Evolutionary conservation across 257 asterid species (phyloP).

Genomic region (Solanum virginianum): DNA sequence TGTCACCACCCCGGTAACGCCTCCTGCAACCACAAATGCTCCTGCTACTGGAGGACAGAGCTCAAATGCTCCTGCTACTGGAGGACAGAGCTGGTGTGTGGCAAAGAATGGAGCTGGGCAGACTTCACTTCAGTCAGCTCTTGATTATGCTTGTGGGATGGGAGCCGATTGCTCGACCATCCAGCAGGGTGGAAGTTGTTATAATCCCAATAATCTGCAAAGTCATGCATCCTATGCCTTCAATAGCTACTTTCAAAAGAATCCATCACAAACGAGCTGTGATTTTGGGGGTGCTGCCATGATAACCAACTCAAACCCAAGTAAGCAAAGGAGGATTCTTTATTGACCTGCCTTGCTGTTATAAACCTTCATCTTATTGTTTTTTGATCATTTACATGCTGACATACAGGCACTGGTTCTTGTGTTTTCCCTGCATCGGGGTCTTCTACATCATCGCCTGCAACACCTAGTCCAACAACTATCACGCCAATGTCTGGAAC

Average conservation of each 20-base stretch:
- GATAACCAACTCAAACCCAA: conserved; percentile 61
- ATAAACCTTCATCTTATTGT: not conserved
- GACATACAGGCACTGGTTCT: conserved; percentile 62
- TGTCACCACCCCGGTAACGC: conserved; percentile 19
- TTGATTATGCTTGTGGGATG: conserved; percentile 87
- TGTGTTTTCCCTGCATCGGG: conserved; percentile 43
- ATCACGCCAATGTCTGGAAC: not conserved
- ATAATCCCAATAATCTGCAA: conserved; percentile 49
- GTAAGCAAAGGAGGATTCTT: conserved; percentile 24
- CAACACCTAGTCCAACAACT: not conserved
- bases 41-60: conserved; percentile 51
- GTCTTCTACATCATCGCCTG: conserved; percentile 16
- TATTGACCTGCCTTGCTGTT: not conserved
- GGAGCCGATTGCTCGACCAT: conserved; percentile 81
- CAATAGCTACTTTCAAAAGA: conserved; percentile 70
- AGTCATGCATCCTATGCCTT: conserved; percentile 84
- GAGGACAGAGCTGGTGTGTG: conserved; percentile 89
- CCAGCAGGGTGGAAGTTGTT: conserved; percentile 61
- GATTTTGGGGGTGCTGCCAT: conserved; percentile 80
- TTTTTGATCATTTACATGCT: not conserved
- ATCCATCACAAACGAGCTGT: conserved; percentile 70
- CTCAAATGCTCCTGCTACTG: conserved; percentile 30
- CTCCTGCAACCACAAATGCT: conserved; percentile 28
- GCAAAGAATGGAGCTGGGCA: conserved; percentile 54
- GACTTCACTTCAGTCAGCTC: conserved; percentile 45